Evolutionary conservation across 768 basidiomycete species (phyloP).

Genomic region (Calvatia gigantea): DNA sequence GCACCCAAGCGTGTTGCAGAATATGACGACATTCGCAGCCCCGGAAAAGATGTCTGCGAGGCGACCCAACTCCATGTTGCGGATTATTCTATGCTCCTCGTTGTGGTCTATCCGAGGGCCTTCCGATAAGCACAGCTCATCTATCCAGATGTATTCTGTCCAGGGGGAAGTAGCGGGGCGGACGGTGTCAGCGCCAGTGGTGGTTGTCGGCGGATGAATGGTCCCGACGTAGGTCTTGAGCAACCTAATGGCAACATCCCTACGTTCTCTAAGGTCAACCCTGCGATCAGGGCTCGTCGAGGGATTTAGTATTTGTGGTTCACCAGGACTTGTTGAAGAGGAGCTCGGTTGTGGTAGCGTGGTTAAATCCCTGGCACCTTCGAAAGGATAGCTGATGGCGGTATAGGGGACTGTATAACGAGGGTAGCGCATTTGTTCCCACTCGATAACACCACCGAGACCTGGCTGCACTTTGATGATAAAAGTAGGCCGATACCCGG

Average conservation of each 20-base stretch:
- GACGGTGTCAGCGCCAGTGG: neutral
- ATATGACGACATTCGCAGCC: slow-evolving; percentile 17
- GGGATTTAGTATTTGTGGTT: too few relatives aligned
- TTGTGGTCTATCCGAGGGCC: neutral
- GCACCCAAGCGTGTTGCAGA: slow-evolving; percentile 16
- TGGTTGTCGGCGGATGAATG: neutral
- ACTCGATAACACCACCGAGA: neutral
- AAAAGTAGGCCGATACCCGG: neutral
- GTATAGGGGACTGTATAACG: neutral
- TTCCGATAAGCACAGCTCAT: slow-evolving; percentile 11
- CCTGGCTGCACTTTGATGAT: neutral
- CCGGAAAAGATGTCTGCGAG: slow-evolving; percentile 19
- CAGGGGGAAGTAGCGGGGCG: neutral
- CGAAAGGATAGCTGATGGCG: neutral
- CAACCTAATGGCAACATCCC: neutral
- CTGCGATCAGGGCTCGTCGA: neutral
- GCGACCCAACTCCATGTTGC: slow-evolving; percentile 16
- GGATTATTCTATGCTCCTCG: slow-evolving; percentile 9
- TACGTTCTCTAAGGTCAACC: neutral
- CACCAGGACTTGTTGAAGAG: too few relatives aligned
- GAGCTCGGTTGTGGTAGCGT: neutral
- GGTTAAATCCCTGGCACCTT: neutral
- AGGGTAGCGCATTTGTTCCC: neutral
- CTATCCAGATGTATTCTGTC: slow-evolving; percentile 9
- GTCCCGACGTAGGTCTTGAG: neutral